Percentiles rank a stretch among this genome's conserved stretches.
These are phyloP conservation scores for Neurospora sp. DNA, from an alignment of 495 filamentous ascomycete species.

Conservation along the genomic window DNA sequence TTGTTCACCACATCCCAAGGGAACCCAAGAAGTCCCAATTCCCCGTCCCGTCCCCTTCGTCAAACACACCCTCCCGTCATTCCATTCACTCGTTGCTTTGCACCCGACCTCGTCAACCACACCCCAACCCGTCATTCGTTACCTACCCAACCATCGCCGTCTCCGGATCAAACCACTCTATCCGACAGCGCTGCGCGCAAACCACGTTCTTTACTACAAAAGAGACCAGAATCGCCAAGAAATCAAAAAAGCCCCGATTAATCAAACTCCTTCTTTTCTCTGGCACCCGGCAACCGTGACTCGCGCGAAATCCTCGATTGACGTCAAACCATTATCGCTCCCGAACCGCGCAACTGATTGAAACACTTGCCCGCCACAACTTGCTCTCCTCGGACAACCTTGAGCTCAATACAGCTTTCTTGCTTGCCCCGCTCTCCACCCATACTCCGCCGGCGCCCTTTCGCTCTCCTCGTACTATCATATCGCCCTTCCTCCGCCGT, in stretches of 20 bases:
- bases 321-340: neutral
- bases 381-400: neutral
- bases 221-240: neutral
- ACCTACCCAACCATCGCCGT: neutral
- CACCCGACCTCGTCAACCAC: neutral
- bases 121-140: neutral
- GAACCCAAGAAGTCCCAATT: neutral
- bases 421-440: neutral
- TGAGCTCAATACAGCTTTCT: neutral
- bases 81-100: neutral
- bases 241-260: neutral
- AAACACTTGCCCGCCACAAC: neutral
- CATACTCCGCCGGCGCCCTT: neutral
- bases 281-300: neutral
- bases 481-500: neutral
- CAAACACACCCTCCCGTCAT: neutral
- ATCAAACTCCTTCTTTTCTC: neutral
- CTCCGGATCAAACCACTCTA: neutral
- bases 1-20: neutral
- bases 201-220: neutral
- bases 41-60: neutral
- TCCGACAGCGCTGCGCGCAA: neutral
- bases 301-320: neutral
- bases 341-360: neutral
- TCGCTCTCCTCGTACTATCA: neutral